Percentiles rank a stretch among this genome's conserved stretches.
Evolutionary conservation across 345 rosid species (phyloP).

Genomic region (Hevea brasiliensis): DNA sequence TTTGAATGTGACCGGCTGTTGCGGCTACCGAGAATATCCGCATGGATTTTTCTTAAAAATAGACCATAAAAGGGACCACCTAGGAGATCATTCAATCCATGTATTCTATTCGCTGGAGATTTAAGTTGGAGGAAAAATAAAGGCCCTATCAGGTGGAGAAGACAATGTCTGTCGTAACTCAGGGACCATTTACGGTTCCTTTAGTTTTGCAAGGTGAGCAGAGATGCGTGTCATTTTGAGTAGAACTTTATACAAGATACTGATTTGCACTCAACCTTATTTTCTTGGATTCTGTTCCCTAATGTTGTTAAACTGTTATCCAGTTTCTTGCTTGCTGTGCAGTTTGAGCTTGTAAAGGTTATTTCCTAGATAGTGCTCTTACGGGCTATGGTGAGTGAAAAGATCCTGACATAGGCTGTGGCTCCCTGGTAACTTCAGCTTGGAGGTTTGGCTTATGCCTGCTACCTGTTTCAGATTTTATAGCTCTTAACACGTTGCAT

Average conservation of each 20-base stretch:
- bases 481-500: too few relatives aligned
- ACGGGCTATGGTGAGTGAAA: too few relatives aligned
- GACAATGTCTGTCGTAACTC: background rate
- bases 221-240: background rate
- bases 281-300: constrained; percentile 1
- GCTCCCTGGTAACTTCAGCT: background rate
- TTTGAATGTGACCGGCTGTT: background rate
- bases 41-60: background rate
- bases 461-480: background rate
- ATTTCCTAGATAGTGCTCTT: too few relatives aligned
- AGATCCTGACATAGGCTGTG: background rate
- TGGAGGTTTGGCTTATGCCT: background rate
- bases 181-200: background rate
- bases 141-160: background rate
- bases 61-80: constrained; percentile 16
- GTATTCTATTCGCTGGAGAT: background rate
- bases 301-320: background rate
- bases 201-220: background rate
- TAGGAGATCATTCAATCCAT: background rate
- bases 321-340: background rate
- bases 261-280: background rate
- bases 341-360: background rate
- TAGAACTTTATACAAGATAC: background rate
- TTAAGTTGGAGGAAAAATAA: background rate
- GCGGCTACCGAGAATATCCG: background rate